Base-by-base conservation (phyloP, 2,329 filamentous ascomycete genomes). In the Cladophialophora bantiana region DNA sequence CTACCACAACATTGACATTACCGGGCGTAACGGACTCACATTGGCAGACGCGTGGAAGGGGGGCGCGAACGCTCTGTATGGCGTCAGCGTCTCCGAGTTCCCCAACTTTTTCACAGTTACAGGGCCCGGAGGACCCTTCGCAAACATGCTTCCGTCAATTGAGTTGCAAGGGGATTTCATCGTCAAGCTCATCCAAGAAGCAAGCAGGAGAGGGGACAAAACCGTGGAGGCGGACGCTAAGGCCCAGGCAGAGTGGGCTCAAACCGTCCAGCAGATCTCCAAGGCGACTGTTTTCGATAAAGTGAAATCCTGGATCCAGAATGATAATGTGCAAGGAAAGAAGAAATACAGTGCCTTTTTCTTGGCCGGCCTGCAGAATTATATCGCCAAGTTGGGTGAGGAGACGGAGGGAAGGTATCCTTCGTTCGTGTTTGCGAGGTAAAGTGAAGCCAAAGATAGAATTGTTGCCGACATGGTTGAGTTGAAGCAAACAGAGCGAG, bases 271-370 rank as follows among this genome's bases (percentile, higher is more conserved):
- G 42, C 48, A 62, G 31, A 50, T 42, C 13, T 45, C 58, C 13
- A 54, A 62, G 20, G 48, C 53, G 13, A 62, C 85, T 0, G 79
- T 85, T 0, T 78, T 88, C 10, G 75, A 78, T 74, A 89, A 88
- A 68, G 86, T 3, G 79, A 84, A 42, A 7, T 58, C 52, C 13
- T 65, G 62, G 62, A 40, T 86, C 70, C 85, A 87, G 82, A 86
- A 86, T 1, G 81, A 79, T 0, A 86, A 79, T 45, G 78, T 87
- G 2, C 85, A 85, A 0, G 84, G 82, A 0, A 88, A 88, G 76
- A 62, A 62, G 52, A 38, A 38, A 12, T 62, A 58, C 26, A 45
- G 40, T 7, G 34, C 58, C 20, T 40, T 62, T 7, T 66, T 42
- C 53, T 61, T 66, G 34, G 64, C 58, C 9, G 64, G 64, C 4